Base-by-base conservation (phyloP, 2,329 filamentous ascomycete species). In the Neonectria hederae region DNA sequence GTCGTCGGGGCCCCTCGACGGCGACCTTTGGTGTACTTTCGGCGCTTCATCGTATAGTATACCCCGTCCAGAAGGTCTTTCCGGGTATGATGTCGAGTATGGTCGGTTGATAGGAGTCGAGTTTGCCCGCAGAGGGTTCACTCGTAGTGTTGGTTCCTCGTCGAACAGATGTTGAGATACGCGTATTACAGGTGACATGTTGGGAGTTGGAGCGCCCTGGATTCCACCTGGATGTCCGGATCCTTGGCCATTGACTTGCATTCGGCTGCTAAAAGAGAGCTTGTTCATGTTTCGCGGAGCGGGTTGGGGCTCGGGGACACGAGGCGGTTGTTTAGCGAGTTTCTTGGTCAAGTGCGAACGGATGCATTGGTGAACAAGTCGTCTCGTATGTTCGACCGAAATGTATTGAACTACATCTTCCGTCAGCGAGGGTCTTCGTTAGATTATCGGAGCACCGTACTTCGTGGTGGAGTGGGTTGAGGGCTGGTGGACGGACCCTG, bases 21-120 rank as follows among this genome's bases (percentile, higher is more conserved):
- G 53, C n/a, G 65, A 65, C 42, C 65, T 67, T 9, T 54, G 66
- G 21, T 63, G 62, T 19, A 67, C 64, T 42, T 54, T 74, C 22
- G 55, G 30, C 21, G 54, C 43, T 40, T 67, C 59, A 21, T 70
- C 65, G 6, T 62, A 59, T 22, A 67, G 19, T 1, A 62, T 65
- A 21, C 57, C 66, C 32, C 69, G 72, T 40, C 72, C 62, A 5
- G 71, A 65, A 7, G 77, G 77, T 32, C 78, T 71, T 55, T 85
- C 81, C 5, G 81, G 75, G 63, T 82, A 80, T 0, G 83, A 83
- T 22, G 82, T 81, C 4, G 84, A 86, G 59, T 82, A 80, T 1
- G 83, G 82, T 52, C 81, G 73, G 3, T 66, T 11, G 21, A 70
- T 54, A 24, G 69, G 56, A 13, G 69, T 62, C 21, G 71, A 61